Evolutionary conservation across 257 asterid species (phyloP), one percentile per base, ranked within the genome.

Genomic region (Przewalskia tangutica): DNA sequence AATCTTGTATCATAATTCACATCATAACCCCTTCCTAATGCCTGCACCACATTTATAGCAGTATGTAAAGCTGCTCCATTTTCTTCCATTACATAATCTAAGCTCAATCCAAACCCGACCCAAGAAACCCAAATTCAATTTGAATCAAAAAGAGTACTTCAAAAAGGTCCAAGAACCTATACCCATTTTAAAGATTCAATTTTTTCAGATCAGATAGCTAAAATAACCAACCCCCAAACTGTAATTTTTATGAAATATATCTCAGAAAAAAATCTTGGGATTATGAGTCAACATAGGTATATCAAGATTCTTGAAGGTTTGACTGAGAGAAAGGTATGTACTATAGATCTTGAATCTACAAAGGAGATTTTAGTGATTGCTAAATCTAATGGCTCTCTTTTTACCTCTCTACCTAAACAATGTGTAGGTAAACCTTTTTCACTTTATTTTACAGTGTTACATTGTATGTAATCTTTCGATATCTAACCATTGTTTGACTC

Each of bases 1-100:
- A 94, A 90, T 85, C 97, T 91, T 27, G 98, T 94, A 78, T 94
- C 98, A 68, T 87, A 91, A 87, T 92, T 94, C 48, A 93, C 97
- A 86, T 94, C 98, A 84, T 93, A 93, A 0, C 98, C 97, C 91
- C 92, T 90, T 5, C 98, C 98, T 77, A 94, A 76, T 48, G 98
- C 95, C 89, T 91, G 94, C 77, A 90, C 98, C 9, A 94, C 86
- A 85, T 89, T 90, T 66, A 86, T 80, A 76, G 92, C 92, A 58
- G 97, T 92, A 81, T 90, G 97, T 91, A 91, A 83, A 89, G 98
- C 97, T 82, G 97, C 97, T 62, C 89, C 92, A 86, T 90, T 90
- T 89, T 90, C 94, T 85, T 88, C 98, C 98, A 91, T 90, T 84
- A 90, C 97, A 91, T 73, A 63, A 60, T 60, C 56, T 48, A 55